phyloP scores from a whole-genome alignment of 352 stramenopile genomes.

The Blastocystis sp. region DNA sequence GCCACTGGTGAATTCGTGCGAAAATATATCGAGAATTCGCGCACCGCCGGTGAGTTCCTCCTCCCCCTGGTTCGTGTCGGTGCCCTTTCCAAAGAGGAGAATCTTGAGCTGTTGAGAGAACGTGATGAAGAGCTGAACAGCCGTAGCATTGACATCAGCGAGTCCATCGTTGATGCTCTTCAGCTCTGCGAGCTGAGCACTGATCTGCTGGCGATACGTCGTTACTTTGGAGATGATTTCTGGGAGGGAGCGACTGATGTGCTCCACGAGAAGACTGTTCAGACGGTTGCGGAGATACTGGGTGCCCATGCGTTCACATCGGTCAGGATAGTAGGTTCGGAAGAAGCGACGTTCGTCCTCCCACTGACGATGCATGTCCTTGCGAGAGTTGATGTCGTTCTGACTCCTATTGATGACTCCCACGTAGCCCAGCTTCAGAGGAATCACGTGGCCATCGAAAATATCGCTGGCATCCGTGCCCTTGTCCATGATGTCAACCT shows the following conservation, averaged over 20 bases:
- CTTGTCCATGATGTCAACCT: slow-evolving; percentile 99
- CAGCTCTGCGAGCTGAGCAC: slow-evolving; percentile 87
- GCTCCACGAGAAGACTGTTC: slow-evolving; percentile 97
- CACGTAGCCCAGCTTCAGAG: slow-evolving; percentile 92
- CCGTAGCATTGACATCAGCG: slow-evolving; percentile 20
- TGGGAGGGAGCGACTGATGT: slow-evolving; percentile 94
- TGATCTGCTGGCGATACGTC: slow-evolving; percentile 86
- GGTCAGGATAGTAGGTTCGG: slow-evolving; percentile 88
- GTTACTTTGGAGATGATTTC: slow-evolving; percentile 95
- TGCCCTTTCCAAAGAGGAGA: slow-evolving; percentile 80
- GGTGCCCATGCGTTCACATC: slow-evolving; percentile 86
- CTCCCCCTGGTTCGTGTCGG: slow-evolving; percentile 71
- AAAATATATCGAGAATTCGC: slow-evolving; percentile 96
- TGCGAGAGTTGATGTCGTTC: slow-evolving; percentile 89
- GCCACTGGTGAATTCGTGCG: slow-evolving; percentile 85
- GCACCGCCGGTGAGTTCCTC: slow-evolving; percentile 89
- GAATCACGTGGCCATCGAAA: slow-evolving; percentile 82
- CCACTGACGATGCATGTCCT: slow-evolving; percentile 86
- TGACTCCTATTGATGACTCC: slow-evolving; percentile 96
- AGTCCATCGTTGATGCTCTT: slow-evolving; percentile 76
- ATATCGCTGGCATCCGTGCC: slow-evolving; percentile 85
- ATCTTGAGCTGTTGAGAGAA: slow-evolving; percentile 80
- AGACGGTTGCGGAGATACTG: slow-evolving; percentile 88
- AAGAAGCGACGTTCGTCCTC: slow-evolving; percentile 95
- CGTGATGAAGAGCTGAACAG: slow-evolving; percentile 66